phyloP scores from a whole-genome alignment of 2,329 filamentous ascomycete species.

The Aspergillus tubingensis region DNA sequence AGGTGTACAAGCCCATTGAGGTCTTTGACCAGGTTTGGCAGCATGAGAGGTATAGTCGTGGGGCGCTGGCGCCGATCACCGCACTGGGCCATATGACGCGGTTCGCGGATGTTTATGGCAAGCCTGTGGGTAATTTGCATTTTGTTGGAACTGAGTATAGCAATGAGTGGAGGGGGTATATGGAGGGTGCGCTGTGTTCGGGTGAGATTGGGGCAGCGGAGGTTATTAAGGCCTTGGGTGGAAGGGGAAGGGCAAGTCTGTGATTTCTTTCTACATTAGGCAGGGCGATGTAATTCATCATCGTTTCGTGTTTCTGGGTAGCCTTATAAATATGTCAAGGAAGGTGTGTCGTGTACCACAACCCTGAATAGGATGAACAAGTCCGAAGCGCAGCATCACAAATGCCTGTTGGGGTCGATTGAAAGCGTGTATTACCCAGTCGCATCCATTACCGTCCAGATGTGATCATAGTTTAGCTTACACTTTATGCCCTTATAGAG shows the following conservation, averaged over 20 bases:
- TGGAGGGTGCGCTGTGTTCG: conserved; percentile 58
- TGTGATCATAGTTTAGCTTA: too few species aligned
- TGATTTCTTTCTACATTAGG: too few species aligned
- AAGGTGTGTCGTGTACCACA: too few species aligned
- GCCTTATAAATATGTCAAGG: too few species aligned
- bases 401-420: too few species aligned
- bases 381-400: too few species aligned
- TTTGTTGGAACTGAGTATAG: conserved; percentile 59
- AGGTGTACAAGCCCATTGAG: conserved; percentile 43
- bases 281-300: too few species aligned
- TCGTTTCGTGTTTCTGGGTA: too few species aligned
- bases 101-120: conserved; percentile 23
- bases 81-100: conserved; percentile 22
- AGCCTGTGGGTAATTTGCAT: conserved; percentile 46
- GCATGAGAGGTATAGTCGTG: conserved; percentile 25
- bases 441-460: too few species aligned
- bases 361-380: too few species aligned
- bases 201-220: conserved; percentile 51
- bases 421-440: too few species aligned
- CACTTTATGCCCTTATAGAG: too few species aligned
- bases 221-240: conserved; percentile 23
- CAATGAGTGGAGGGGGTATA: conserved; percentile 58
- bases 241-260: background rate
- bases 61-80: conserved; percentile 41
- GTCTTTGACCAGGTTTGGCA: conserved; percentile 25